A percentile compares a stretch with the other conserved stretches of the same genome.
phyloP scores from a whole-genome alignment of 441 rosid genomes.

The Monsonia emarginata region DNA sequence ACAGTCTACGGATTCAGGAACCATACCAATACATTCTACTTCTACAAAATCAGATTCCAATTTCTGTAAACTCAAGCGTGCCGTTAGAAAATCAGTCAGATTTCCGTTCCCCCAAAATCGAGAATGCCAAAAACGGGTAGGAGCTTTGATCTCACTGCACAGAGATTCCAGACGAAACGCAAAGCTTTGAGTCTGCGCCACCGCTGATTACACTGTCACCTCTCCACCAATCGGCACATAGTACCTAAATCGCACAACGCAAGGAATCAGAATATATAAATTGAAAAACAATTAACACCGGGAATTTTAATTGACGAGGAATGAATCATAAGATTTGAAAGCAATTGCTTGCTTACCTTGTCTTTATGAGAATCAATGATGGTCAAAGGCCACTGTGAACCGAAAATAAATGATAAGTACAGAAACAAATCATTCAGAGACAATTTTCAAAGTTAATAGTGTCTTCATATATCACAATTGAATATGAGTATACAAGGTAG shows the following conservation, averaged over 20 bases:
- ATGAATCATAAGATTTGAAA: no score
- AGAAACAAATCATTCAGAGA: conserved; percentile 9
- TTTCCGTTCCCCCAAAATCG: background rate
- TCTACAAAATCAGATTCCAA: background rate
- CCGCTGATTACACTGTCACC: conserved; percentile 70
- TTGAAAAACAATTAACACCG: background rate
- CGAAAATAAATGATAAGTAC: conserved; percentile 8
- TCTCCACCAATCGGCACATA: conserved; percentile 95
- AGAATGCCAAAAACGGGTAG: background rate
- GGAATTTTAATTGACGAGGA: no score
- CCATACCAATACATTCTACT: no score
- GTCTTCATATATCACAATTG: background rate
- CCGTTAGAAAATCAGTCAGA: no score
- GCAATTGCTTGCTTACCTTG: conserved; percentile 64
- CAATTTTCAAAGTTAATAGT: background rate
- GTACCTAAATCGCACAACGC: conserved; percentile 38
- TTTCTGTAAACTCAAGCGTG: background rate
- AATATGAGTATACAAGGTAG: conserved; percentile 13
- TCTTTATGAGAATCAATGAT: conserved; percentile 69
- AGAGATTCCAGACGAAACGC: conserved; percentile 54
- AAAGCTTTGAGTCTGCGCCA: conserved; percentile 72
- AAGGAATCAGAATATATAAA: background rate
- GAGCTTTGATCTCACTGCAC: conserved; percentile 38
- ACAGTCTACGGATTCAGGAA: no score
- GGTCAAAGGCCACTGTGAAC: conserved; percentile 88